Evolutionary conservation across 2,329 filamentous ascomycete species (phyloP).

Genomic region (Monosporascus sp.): DNA sequence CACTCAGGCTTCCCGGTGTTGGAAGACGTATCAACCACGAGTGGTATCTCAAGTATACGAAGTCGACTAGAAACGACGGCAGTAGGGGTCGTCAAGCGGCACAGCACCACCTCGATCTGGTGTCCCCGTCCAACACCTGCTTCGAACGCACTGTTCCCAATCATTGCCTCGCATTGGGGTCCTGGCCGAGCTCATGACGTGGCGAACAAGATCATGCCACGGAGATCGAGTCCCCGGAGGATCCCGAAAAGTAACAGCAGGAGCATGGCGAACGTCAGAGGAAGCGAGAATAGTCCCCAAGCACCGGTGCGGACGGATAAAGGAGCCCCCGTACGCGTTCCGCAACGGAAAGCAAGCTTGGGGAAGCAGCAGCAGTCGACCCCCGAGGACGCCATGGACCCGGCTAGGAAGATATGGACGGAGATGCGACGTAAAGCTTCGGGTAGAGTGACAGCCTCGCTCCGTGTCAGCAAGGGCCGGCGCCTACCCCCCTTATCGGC

Average conservation of each 20-base stretch:
- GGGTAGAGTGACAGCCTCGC: slow-evolving; percentile 7
- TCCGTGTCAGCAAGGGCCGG: slow-evolving; percentile 10
- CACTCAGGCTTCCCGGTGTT: slow-evolving; percentile 49
- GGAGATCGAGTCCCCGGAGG: slow-evolving; percentile 4
- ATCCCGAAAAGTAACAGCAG: neutral
- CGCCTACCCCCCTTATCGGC: slow-evolving; percentile 4
- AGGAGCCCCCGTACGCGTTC: slow-evolving; percentile 6
- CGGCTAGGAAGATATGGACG: slow-evolving; percentile 24
- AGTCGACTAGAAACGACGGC: slow-evolving; percentile 49
- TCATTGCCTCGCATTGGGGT: slow-evolving; percentile 46
- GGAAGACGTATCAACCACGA: slow-evolving; percentile 12
- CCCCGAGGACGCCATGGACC: slow-evolving; percentile 14
- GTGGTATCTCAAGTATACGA: slow-evolving; percentile 33
- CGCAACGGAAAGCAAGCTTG: slow-evolving; percentile 11
- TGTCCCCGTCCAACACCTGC: slow-evolving; percentile 35
- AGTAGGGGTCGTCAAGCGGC: slow-evolving; percentile 44
- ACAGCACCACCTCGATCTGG: slow-evolving; percentile 46
- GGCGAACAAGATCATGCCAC: slow-evolving; percentile 28
- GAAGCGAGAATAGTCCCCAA: neutral
- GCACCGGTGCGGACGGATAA: slow-evolving; percentile 1
- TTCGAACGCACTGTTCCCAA: slow-evolving; percentile 34
- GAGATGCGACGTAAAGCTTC: slow-evolving; percentile 21
- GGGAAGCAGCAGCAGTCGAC: slow-evolving; percentile 1
- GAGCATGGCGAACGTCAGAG: neutral
- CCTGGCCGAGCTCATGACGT: slow-evolving; percentile 35